These are phyloP conservation scores for Cyberlindnera mrakii DNA, from an alignment of 805 yeast genomes.

Conservation along the genomic window DNA sequence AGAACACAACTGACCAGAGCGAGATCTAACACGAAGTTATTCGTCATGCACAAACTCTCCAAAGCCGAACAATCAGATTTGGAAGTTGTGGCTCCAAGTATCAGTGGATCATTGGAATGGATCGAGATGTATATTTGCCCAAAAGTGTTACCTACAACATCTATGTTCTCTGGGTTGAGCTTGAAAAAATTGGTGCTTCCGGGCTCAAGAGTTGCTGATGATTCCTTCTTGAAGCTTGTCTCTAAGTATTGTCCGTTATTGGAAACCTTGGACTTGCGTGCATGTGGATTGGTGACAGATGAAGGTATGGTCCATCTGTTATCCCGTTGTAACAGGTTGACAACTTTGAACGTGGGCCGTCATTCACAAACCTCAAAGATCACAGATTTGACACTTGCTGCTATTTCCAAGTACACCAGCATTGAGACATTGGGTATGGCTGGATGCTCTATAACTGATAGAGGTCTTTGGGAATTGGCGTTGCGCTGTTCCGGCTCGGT, in stretches of 20 bases:
- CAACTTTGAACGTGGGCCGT: constrained; percentile 72
- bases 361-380: constrained; percentile 60
- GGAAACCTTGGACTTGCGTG: constrained; percentile 68
- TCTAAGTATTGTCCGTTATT: constrained; percentile 53
- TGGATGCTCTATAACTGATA: constrained; percentile 78
- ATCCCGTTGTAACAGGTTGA: constrained; percentile 48
- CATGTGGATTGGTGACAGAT: constrained; percentile 76
- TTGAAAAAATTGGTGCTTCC: constrained; percentile 51
- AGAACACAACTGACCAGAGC: constrained; percentile 13
- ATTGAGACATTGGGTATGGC: constrained; percentile 77
- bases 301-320: constrained; percentile 68
- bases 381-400: constrained; percentile 62
- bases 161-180: constrained; percentile 36
- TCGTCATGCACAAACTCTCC: constrained; percentile 63
- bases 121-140: constrained; percentile 85
- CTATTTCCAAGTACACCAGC: constrained; percentile 41
- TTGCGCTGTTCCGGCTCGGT: constrained; percentile 41
- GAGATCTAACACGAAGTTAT: constrained; percentile 31
- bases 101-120: constrained; percentile 52
- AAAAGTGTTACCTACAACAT: constrained; percentile 47
- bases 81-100: constrained; percentile 37
- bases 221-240: constrained; percentile 47
- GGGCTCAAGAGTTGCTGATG: constrained; percentile 61
- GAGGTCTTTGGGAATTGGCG: constrained; percentile 76
- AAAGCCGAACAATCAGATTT: constrained; percentile 48